Evolutionary conservation across 441 rosid genomes (phyloP), one percentile per base, ranked within the genome.

Genomic region (Viola pubescens): DNA sequence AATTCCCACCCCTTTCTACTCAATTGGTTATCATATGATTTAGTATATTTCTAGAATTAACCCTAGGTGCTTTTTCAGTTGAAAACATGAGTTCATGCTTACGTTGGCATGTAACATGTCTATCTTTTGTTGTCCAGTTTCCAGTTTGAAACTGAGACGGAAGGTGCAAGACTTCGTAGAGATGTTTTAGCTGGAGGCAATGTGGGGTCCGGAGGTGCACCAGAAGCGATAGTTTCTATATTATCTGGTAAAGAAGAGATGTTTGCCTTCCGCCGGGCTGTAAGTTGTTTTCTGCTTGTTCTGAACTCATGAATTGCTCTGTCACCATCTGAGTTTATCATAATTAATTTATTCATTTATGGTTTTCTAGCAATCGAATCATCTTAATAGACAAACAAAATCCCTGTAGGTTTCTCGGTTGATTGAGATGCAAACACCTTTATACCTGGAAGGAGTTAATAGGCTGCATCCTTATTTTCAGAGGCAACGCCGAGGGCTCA

Each of bases 201-300:
- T 26, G 2, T 26, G 34, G 3, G 34, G 34, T 26, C 34, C 2
- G 34, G 3, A 26, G 34, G 34, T 26, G 73, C 85, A 52, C 84
- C 91, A 7, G 48, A 78, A 68, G 80, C 87, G 16, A 89, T 91
- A 6, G 75, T 79, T 37, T 82, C 91, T 46, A 81, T 87, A 91
- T 73, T 87, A 44, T 87, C 95, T 19, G 90, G 95, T 38, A 81
- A 84, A 77, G 98, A 89, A 62, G 98, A 91, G 71, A 82, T 82
- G 83, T 91, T 91, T 75, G 97, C 98, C 56, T 91, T 91, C 76
- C 87, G 82, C 16, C 74, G 95, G 66, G 97, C 97, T 0, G 96
- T 91, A 68, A 87, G 91, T 78, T 43, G 34, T 64, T 11, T 61
- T 64, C 48, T 59, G 3, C 47, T 3, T 51, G n/a, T 34, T 56